Base-by-base conservation (phyloP, 352 stramenopile species). In the Pythium vanterpoolii region DNA sequence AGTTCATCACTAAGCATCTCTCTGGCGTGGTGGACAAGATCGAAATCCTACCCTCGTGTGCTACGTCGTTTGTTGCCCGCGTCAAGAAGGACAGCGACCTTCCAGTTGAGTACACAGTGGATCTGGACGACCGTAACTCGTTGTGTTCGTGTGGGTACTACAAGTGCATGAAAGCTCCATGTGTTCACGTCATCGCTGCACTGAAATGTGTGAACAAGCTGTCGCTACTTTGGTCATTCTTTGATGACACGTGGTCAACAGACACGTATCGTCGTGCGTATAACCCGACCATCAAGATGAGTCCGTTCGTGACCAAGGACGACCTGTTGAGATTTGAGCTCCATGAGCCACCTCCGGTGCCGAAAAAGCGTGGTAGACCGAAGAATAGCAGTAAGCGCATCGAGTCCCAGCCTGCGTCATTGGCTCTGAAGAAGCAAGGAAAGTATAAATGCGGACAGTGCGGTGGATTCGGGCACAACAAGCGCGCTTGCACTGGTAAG, bases 351-450 rank as follows among this genome's bases (percentile, higher is more conserved):
- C 48, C 48, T 30, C 33, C 48, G 5, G 34, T 56, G 19, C 31
- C 46, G 30, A 40, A 56, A 21, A 56, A 44, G 48, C 30, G 31
- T 10, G 48, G 46, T 19, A 24, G 46, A 4, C 48, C 48, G 34
- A 56, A 56, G 48, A 56, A 56, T 13, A 44, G 31, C 30, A 9
- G 19, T 10, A 54, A 54, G 46, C 46, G 46, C 3, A 56, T 45
- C 23, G 48, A 43, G 48, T 56, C 48, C 8, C 48, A 56, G 16
- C 48, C 48, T 5, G 48, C 48, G 28, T 45, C 48, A n/a, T 19
- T 45, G 5, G 48, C 48, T 45, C 23, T 45, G n/a, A 45, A 34
- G 10, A 44, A 43, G n/a, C 43, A 33, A 5, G 30, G 48, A 3
- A 14, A 5, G 33, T 45, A 44, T n/a, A 56, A 45, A n/a, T 56